Conservation (phyloP, 164 flowering plant species). For the Houttuynia cordata region DNA sequence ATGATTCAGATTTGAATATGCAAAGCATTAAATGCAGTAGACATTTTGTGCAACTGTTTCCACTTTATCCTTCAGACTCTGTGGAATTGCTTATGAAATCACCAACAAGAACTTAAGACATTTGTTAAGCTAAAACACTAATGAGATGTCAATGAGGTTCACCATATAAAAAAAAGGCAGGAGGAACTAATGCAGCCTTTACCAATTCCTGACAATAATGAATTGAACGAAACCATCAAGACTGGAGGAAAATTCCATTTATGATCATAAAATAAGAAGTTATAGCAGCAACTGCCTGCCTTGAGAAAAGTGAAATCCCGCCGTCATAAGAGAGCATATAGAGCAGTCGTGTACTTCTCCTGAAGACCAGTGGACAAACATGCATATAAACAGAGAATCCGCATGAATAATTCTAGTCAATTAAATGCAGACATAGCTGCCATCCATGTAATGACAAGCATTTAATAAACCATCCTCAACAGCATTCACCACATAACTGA, state of each 20-base stretch:
- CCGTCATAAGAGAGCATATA: slow-evolving; percentile 68
- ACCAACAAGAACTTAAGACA: no score
- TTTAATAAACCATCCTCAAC: slow-evolving; percentile 3
- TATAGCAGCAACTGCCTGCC: slow-evolving; percentile 65
- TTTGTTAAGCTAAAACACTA: background rate
- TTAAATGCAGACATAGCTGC: slow-evolving; percentile 17
- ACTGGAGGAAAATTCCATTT: slow-evolving; percentile 1
- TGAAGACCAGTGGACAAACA: slow-evolving; percentile 64
- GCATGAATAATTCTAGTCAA: slow-evolving; percentile 40
- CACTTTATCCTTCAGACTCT: no score
- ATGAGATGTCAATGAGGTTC: background rate
- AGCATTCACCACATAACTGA: slow-evolving; percentile 12
- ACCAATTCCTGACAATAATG: slow-evolving; percentile 7
- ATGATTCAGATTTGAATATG: no score
- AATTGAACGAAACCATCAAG: slow-evolving; percentile 8
- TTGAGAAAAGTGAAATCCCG: slow-evolving; percentile 63
- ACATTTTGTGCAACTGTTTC: no score
- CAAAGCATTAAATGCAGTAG: no score
- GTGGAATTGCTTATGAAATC: no score
- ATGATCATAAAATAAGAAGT: slow-evolving; percentile 25
- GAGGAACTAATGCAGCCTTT: background rate
- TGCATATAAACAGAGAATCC: slow-evolving; percentile 52
- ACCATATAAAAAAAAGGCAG: background rate
- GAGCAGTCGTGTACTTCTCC: slow-evolving; percentile 63
- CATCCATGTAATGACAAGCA: slow-evolving; percentile 16